Evolutionary conservation across 1,284 basidiomycete species (phyloP), one percentile per base, ranked within the genome.

Genomic region (Ceratobasidium sp.): DNA sequence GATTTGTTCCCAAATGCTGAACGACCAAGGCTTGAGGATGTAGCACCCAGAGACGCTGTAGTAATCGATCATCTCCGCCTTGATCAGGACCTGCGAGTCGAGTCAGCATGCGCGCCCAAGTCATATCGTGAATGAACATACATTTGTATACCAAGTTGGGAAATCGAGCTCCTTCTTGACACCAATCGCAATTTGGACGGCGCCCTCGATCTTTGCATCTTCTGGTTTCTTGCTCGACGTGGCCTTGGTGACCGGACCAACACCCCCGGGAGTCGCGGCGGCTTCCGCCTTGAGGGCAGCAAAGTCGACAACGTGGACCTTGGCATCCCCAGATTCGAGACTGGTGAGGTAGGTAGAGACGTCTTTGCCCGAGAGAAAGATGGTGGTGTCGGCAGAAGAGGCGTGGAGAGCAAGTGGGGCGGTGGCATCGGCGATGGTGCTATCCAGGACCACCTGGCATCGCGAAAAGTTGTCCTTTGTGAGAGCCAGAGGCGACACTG

Each of bases 41-140:
- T 99, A 99, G 79, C 96, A 99, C 29, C 96, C 97, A 73, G 93
- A 96, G 76, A 99, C 95, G 79, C 90, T 96, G 82, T 99, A 99
- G 82, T 99, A 99, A 77, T 99, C 97, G 69, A 99, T 82, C 96
- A 99, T 98, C 76, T 99, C 96, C 27, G 95, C 93, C 83, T 99
- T 98, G 79, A 96, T 84, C 72, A 99, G 83, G n/a, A 98, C 95
- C 92, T 96, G 74, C 57, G 12, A 52, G 27, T 45, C 20, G 57
- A 62, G 45, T 38, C 15, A 54, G n/a, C 5, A 31, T 4, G 40
- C 40, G 6, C 10, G n/a, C 17, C 25, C n/a, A 34, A 57, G 8
- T 29, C 42, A 53, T 17, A 13, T 35, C 29, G 45, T 17, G 2
- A n/a, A 32, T 4, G 17, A 10, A 80, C 88, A 75, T 71, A 94